A percentile compares a stretch with the other conserved stretches of the same genome.
Conservation (phyloP, 1,284 basidiomycete species). For the Sporisorium reilianum region DNA sequence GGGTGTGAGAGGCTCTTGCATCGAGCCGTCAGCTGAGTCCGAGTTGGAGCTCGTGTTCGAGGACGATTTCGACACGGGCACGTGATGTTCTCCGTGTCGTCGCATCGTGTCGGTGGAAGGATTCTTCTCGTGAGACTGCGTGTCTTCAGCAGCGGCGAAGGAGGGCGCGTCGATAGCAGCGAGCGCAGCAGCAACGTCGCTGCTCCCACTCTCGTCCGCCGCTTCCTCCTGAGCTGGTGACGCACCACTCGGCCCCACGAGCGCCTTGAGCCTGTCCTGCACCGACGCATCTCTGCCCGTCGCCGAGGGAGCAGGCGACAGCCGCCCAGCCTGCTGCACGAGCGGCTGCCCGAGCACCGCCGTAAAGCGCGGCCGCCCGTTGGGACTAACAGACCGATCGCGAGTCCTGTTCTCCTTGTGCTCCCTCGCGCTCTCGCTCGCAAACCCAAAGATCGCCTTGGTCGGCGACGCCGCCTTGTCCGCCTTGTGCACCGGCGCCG, state of each 20-base stretch:
- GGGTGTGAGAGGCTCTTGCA: slow-evolving; percentile 28
- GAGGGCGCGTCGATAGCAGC: slow-evolving; percentile 25
- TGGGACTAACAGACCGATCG: slow-evolving; percentile 44
- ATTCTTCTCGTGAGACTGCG: too few species aligned
- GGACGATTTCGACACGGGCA: slow-evolving; percentile 16
- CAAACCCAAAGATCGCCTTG: slow-evolving; percentile 43
- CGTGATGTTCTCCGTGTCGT: slow-evolving; percentile 7
- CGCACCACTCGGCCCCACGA: slow-evolving; percentile 19
- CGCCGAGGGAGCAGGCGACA: slow-evolving; percentile 33
- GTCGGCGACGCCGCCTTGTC: slow-evolving; percentile 26
- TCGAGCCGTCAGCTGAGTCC: slow-evolving; percentile 1
- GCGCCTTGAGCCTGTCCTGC: slow-evolving; percentile 56
- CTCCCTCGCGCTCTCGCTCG: slow-evolving; percentile 24
- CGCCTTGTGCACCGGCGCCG: slow-evolving; percentile 34
- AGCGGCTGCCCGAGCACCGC: slow-evolving; percentile 57
- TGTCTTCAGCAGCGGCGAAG: not conserved
- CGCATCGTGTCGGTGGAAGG: too few species aligned
- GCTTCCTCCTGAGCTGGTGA: slow-evolving; percentile 14
- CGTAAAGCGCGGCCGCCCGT: slow-evolving; percentile 56
- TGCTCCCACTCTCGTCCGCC: slow-evolving; percentile 27
- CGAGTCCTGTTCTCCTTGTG: slow-evolving; percentile 5
- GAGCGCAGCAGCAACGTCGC: slow-evolving; percentile 29
- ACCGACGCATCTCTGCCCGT: slow-evolving; percentile 39
- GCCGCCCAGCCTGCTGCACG: slow-evolving; percentile 19
- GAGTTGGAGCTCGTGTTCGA: slow-evolving; percentile 27